phyloP scores from a whole-genome alignment of 1,284 basidiomycete genomes.

The Cryptococcus sp. region DNA sequence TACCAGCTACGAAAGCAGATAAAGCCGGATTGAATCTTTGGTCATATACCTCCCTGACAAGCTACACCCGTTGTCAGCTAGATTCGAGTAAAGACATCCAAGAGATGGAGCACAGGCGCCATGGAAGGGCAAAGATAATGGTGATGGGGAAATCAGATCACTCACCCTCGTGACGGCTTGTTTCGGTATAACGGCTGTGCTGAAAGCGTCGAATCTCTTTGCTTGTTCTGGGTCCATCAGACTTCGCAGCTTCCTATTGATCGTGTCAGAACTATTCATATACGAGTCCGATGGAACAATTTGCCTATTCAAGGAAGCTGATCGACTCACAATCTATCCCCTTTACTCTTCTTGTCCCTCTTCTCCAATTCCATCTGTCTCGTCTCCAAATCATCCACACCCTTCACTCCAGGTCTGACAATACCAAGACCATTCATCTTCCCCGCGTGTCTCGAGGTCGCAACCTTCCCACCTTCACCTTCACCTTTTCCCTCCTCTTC shows the following conservation, averaged over 20 bases:
- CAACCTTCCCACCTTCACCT: neutral
- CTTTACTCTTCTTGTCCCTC: conserved; percentile 2
- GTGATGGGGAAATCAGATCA: neutral
- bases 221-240: conserved; percentile 36
- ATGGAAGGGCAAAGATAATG: neutral
- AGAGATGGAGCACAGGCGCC: neutral
- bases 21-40: conserved; percentile 31
- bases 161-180: conserved; percentile 34
- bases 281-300: neutral
- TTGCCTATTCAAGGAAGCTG: neutral
- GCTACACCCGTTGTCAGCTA: conserved; percentile 10
- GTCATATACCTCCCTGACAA: conserved; percentile 39
- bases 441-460: no score
- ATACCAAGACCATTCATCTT: no score
- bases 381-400: neutral
- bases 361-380: neutral
- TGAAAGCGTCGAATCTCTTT: conserved; percentile 40
- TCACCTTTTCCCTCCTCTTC: neutral
- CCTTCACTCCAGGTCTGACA: neutral
- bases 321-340: conserved; percentile 9
- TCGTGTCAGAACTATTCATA: neutral
- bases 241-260: conserved; percentile 19
- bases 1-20: conserved; percentile 30
- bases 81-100: no score
- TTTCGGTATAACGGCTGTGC: conserved; percentile 26